Conservation (phyloP, 1,284 basidiomycete species). For the Puccinia coronata region DNA sequence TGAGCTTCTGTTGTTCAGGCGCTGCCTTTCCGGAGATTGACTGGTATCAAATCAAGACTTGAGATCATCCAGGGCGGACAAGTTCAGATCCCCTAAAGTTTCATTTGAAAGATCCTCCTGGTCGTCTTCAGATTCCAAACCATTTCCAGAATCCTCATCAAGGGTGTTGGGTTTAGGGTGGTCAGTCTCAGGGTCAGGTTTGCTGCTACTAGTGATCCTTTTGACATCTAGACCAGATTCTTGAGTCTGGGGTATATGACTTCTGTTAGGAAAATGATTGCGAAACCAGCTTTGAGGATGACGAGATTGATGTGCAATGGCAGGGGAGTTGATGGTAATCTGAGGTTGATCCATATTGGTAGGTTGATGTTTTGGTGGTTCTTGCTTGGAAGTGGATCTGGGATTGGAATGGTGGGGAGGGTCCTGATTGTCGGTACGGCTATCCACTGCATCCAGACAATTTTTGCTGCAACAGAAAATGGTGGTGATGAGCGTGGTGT, state of each 20-base stretch:
- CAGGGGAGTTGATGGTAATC: constrained; percentile 27
- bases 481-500: constrained; percentile 15
- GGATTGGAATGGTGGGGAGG: background rate
- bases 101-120: constrained; percentile 14
- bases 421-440: background rate
- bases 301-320: constrained; percentile 11
- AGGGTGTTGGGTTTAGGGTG: constrained; percentile 17
- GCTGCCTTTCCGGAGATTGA: background rate
- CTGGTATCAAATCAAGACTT: constrained; percentile 7
- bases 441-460: background rate
- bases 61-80: constrained; percentile 28
- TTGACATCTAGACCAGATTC: constrained; percentile 17
- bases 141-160: background rate
- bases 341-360: constrained; percentile 23
- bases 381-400: background rate
- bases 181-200: constrained; percentile 36
- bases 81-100: constrained; percentile 34
- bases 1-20: background rate
- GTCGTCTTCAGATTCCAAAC: background rate
- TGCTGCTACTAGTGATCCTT: constrained; percentile 32
- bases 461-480: background rate
- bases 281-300: background rate
- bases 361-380: constrained; percentile 2
- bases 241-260: constrained; percentile 41
- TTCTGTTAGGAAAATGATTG: constrained; percentile 24